phyloP scores from a whole-genome alignment of 2,329 filamentous ascomycete genomes.

The Hawksworthiomyces lignivorus region DNA sequence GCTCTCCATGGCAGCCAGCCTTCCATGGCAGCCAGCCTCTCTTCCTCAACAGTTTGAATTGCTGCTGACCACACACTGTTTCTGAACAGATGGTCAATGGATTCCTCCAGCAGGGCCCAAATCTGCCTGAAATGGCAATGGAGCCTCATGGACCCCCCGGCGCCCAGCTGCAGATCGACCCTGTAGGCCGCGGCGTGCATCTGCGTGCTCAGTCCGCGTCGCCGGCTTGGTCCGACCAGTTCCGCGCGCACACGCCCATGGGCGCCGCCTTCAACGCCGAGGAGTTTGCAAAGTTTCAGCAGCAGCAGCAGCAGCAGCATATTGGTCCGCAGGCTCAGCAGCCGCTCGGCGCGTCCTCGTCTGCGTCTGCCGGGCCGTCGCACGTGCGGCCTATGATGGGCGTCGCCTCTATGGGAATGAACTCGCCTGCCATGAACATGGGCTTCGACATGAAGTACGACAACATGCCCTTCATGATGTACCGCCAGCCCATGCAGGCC shows the following conservation, averaged over 20 bases:
- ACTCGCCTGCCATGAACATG: conserved; percentile 15
- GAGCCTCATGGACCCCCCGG: conserved; percentile 37
- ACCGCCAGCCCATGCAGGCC: conserved; percentile 34
- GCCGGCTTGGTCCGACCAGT: conserved; percentile 47
- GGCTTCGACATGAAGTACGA: conserved; percentile 34
- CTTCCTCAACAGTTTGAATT: too few relatives aligned
- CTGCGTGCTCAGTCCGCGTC: conserved; percentile 47
- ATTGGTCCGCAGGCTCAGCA: conserved; percentile 3
- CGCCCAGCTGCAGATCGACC: conserved; percentile 37
- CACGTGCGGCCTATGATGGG: conserved; percentile 56
- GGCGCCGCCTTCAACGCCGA: conserved; percentile 67
- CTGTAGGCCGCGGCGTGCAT: conserved; percentile 37
- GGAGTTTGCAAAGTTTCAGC: conserved; percentile 83
- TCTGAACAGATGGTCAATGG: conserved; percentile 91
- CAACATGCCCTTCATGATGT: conserved; percentile 37
- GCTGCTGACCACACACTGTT: too few relatives aligned
- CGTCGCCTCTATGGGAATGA: conserved; percentile 45
- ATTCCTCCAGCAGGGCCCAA: conserved; percentile 75
- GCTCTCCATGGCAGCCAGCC: too few relatives aligned
- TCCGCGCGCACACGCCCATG: conserved; percentile 56
- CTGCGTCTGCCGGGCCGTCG: conserved; percentile 39
- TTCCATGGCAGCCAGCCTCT: too few relatives aligned
- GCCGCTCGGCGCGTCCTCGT: conserved; percentile 28
- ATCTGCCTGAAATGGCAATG: conserved; percentile 45
- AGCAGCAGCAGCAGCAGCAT: conserved; percentile 44